Evolutionary conservation across 2,329 filamentous ascomycete genomes (phyloP).

Genomic region (Chaetoscypha palmicola): DNA sequence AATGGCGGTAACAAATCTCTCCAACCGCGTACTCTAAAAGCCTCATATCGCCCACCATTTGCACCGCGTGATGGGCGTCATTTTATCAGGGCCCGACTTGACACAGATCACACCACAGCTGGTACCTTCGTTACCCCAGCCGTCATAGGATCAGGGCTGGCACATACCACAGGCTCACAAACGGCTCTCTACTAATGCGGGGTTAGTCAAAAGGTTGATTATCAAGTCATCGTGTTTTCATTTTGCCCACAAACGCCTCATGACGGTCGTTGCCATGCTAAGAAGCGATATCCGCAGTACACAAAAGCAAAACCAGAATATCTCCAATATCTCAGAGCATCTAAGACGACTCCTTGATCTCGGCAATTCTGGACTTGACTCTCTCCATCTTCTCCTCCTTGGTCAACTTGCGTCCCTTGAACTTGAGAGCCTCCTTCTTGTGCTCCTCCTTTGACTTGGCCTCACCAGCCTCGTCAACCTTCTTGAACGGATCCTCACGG

Average conservation of each 20-base stretch:
- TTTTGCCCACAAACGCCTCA: constrained; percentile 6
- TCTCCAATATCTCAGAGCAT: constrained; percentile 10
- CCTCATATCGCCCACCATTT: no score
- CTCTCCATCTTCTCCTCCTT: constrained; percentile 76
- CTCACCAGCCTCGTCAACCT: constrained; percentile 63
- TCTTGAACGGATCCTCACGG: constrained; percentile 97
- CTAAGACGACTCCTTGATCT: constrained; percentile 48
- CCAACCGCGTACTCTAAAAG: no score
- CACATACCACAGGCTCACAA: no score
- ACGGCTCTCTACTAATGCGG: no score
- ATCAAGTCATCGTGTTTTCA: neutral
- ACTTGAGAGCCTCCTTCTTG: constrained; percentile 94
- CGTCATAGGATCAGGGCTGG: no score
- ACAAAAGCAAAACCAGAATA: constrained; percentile 11
- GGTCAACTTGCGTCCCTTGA: constrained; percentile 67
- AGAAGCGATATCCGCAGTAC: constrained; percentile 14
- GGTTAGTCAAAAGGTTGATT: neutral
- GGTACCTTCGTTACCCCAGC: no score
- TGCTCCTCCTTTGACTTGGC: constrained; percentile 98
- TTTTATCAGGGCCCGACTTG: no score
- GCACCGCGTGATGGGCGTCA: no score
- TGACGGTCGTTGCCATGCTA: constrained; percentile 5
- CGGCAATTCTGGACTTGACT: constrained; percentile 86
- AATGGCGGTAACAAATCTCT: no score
- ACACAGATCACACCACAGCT: no score